These are phyloP conservation scores for Mortierella alpina DNA, from an alignment of 192 early-diverging fungal genomes.

Conservation along the genomic window DNA sequence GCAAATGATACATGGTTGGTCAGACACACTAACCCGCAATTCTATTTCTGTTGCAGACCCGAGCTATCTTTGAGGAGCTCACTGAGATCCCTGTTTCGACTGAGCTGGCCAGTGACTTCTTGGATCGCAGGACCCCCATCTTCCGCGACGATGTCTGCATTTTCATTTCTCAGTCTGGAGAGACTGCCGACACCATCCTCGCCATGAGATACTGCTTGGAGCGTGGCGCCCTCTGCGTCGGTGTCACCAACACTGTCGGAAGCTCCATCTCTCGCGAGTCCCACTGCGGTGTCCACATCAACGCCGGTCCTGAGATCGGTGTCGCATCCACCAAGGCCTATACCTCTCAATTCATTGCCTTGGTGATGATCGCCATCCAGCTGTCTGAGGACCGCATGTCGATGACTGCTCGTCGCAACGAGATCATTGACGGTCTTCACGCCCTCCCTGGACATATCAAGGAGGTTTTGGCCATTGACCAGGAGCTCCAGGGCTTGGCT, in stretches of 20 bases:
- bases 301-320: slow-evolving; percentile 98
- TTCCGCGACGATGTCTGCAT: slow-evolving; percentile 99
- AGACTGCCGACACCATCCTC: slow-evolving; percentile 97
- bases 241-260: slow-evolving; percentile 98
- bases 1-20: slow-evolving; percentile 42
- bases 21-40: slow-evolving; percentile 83
- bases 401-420: slow-evolving; percentile 86
- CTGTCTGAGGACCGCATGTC: slow-evolving; percentile 92
- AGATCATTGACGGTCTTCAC: slow-evolving; percentile 94
- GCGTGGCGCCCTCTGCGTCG: slow-evolving; percentile 97
- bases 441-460: slow-evolving; percentile 93
- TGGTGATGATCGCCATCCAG: slow-evolving; percentile 98
- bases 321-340: slow-evolving; percentile 99
- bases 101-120: slow-evolving; percentile 94
- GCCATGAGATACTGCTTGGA: slow-evolving; percentile 98
- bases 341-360: slow-evolving; percentile 98
- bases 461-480: slow-evolving; percentile 88
- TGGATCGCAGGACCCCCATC: slow-evolving; percentile 95
- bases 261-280: slow-evolving; percentile 96
- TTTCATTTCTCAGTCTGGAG: slow-evolving; percentile 98
- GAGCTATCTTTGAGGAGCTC: slow-evolving; percentile 97
- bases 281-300: slow-evolving; percentile 99
- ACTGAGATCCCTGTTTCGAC: slow-evolving; percentile 94
- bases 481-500: slow-evolving; percentile 85
- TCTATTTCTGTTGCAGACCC: slow-evolving; percentile 75